Evolutionary conservation across 139 green algal genomes (phyloP).

Genomic region (Astrephomene gubernaculifera): DNA sequence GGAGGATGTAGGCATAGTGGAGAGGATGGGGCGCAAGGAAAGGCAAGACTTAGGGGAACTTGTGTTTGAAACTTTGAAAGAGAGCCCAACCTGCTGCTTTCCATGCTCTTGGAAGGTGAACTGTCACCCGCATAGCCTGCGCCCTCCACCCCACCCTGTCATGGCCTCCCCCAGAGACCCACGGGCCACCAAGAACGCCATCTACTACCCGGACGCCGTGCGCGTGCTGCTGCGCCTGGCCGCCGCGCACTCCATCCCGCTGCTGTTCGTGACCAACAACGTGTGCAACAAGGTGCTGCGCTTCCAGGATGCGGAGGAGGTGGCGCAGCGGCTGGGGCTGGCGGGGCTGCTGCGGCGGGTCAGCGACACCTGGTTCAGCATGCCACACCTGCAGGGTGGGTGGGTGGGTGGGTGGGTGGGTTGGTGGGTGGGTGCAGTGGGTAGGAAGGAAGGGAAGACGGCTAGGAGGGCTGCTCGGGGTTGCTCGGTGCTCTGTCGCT

Average conservation of each 20-base stretch:
- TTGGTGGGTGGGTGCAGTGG: not conserved
- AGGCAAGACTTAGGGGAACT: too few relatives aligned
- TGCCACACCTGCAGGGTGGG: slow-evolving; percentile 42
- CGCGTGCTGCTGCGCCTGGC: slow-evolving; percentile 49
- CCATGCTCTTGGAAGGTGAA: too few relatives aligned
- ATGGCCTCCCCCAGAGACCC: slow-evolving; percentile 39
- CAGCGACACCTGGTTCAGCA: slow-evolving; percentile 41
- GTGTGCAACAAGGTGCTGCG: slow-evolving; percentile 61
- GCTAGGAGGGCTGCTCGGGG: too few relatives aligned
- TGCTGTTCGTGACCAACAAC: slow-evolving; percentile 70
- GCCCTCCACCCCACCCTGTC: not conserved
- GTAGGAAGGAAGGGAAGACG: too few relatives aligned
- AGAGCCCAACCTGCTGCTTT: too few relatives aligned
- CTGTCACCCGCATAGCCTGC: too few relatives aligned
- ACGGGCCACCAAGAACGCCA: slow-evolving; percentile 60
- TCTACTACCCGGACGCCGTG: slow-evolving; percentile 53
- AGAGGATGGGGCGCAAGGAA: too few relatives aligned
- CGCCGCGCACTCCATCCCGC: slow-evolving; percentile 42
- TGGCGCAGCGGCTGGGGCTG: slow-evolving; percentile 34
- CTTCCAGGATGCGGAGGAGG: slow-evolving; percentile 47
- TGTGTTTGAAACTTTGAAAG: too few relatives aligned
- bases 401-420: not conserved
- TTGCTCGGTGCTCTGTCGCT: too few relatives aligned
- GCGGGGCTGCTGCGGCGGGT: slow-evolving; percentile 40
- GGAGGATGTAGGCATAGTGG: too few relatives aligned